Evolutionary conservation across 202 grass and related monocot species (phyloP).

Genomic region (Bolboschoenoplectus hybrid): DNA sequence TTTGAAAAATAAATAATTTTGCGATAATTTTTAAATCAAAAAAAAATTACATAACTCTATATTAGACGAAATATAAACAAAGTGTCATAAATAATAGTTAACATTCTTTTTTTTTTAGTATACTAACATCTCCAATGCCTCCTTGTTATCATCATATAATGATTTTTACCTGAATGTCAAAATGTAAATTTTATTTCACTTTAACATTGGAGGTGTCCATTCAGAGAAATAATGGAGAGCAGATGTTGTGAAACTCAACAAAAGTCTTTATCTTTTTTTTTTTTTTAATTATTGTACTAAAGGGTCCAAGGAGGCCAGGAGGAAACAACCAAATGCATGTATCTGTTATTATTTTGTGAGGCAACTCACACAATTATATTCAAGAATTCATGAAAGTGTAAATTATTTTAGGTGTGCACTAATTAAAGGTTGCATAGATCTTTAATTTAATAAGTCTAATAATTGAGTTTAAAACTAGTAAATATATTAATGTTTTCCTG

Average conservation of each 20-base stretch:
- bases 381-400: neutral
- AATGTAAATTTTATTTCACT: neutral
- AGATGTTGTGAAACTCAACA: neutral
- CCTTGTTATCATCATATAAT: neutral
- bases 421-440: too few species aligned
- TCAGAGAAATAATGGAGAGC: neutral
- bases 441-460: too few species aligned
- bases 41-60: too few species aligned
- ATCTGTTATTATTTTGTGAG: neutral
- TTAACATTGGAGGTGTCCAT: neutral
- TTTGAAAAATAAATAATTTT: too few species aligned
- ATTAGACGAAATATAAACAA: too few species aligned
- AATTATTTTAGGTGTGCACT: conserved; percentile 1
- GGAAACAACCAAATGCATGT: neutral
- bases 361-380: neutral
- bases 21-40: too few species aligned
- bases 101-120: too few species aligned
- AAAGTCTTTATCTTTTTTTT: neutral
- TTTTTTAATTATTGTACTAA: neutral
- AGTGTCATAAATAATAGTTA: too few species aligned
- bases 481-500: too few species aligned
- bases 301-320: neutral
- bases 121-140: too few species aligned
- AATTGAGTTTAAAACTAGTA: too few species aligned
- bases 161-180: neutral